phyloP scores from a whole-genome alignment of 768 basidiomycete species.

The Boletales sp. region DNA sequence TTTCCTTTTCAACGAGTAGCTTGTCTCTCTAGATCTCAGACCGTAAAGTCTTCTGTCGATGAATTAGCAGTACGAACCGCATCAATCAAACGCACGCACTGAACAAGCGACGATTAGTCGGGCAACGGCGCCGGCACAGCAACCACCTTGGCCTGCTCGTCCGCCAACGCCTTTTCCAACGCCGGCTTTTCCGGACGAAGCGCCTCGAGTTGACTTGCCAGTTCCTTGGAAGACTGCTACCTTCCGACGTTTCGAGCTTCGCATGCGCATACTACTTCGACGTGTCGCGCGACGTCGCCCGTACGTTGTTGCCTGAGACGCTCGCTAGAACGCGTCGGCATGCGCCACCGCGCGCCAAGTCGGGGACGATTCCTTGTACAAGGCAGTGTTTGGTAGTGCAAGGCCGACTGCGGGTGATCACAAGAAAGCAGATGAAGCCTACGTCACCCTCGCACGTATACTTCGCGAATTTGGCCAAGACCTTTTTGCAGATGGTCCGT shows the following conservation, averaged over 20 bases:
- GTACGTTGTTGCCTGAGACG: constrained; percentile 62
- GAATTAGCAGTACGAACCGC: neutral
- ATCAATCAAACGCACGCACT: constrained; percentile 24
- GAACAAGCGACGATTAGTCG: constrained; percentile 28
- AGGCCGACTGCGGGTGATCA: no score
- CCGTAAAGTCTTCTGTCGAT: no score
- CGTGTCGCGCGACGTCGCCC: no score
- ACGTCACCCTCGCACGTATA: no score
- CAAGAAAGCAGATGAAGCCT: no score
- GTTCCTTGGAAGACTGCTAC: constrained; percentile 41
- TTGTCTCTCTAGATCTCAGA: constrained; percentile 70
- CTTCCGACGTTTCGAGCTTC: constrained; percentile 59
- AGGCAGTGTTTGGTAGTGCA: no score
- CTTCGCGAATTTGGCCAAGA: no score
- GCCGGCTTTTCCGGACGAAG: constrained; percentile 37
- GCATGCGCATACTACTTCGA: no score
- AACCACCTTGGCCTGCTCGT: constrained; percentile 32
- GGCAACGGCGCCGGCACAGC: constrained; percentile 1
- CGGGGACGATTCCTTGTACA: no score
- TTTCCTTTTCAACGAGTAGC: constrained; percentile 57
- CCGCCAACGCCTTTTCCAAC: constrained; percentile 37
- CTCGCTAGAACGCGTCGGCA: constrained; percentile 77
- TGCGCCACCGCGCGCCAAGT: constrained; percentile 67
- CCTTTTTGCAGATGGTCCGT: no score
- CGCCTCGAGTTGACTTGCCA: no score